Base-by-base conservation (phyloP, 768 basidiomycete genomes). In the Ramaria rubella region DNA sequence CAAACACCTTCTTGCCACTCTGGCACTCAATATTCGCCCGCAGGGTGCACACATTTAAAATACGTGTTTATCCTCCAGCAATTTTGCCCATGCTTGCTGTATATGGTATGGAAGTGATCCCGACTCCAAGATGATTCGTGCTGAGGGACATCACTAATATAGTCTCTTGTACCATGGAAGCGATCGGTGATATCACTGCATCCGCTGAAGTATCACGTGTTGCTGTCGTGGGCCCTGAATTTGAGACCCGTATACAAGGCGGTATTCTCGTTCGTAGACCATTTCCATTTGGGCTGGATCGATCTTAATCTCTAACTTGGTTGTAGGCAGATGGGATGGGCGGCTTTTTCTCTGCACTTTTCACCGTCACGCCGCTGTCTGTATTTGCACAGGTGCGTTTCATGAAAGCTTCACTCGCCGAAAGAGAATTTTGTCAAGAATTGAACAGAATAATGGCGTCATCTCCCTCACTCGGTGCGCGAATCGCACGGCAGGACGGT, bases 381-480 rank as follows among this genome's bases (percentile, higher is more conserved):
- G 81, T 83, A 42, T 92, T 90, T 61, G 87, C 87, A 0, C 88
- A 81, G 73, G 79, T 73, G 36, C 31, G 54, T 30, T 24, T 34
- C 3, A 30, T 23, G 23, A 27, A 53, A 29, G 19, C 8, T 4
- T 8, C 5, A n/a, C n/a, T 56, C n/a, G n/a, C n/a, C n/a, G n/a
- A n/a, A n/a, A 2, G 17, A 9, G 49, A 31, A 54, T 54, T 42
- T 24, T 2, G n/a, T 58, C 7, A 49, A 11, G 12, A 11, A 26
- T 12, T 3, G 19, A 38, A 1, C 66, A 87, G 75, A 90, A 90
- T 64, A 89, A 88, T 62, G 87, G 87, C 34, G 86, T 88, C 30
- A 91, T 92, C 46, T 85, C 84, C 17, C 81, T 93, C 58, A 92
- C 91, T 0, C 83, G 88, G 1, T 92, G 90, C 61, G 90, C 90